phyloP scores from a whole-genome alignment of 805 yeast genomes.

The Ogataea wickerhamii region DNA sequence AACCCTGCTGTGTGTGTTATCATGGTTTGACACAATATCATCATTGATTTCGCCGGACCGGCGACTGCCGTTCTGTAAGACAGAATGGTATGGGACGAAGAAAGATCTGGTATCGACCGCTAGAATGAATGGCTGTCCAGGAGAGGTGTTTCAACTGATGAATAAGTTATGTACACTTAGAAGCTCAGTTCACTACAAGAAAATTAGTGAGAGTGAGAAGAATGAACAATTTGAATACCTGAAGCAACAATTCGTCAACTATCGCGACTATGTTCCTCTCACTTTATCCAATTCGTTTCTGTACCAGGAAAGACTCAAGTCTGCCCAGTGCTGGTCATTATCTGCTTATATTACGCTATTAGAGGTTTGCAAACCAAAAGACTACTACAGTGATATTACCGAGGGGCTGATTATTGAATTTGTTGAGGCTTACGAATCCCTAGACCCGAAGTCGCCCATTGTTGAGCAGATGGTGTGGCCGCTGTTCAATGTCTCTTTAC shows the following conservation, averaged over 20 bases:
- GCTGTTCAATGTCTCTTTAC: slow-evolving; percentile 46
- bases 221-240: slow-evolving; percentile 26
- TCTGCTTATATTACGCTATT: slow-evolving; percentile 33
- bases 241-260: slow-evolving; percentile 36
- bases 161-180: slow-evolving; percentile 41
- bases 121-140: slow-evolving; percentile 59
- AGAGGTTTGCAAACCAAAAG: slow-evolving; percentile 17
- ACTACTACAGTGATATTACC: slow-evolving; percentile 26
- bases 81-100: slow-evolving; percentile 50
- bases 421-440: slow-evolving; percentile 41
- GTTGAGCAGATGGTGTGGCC: slow-evolving; percentile 68
- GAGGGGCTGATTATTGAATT: slow-evolving; percentile 41
- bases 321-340: slow-evolving; percentile 58
- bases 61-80: slow-evolving; percentile 49
- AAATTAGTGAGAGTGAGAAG: slow-evolving; percentile 3
- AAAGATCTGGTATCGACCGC: slow-evolving; percentile 44
- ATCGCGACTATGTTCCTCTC: slow-evolving; percentile 44
- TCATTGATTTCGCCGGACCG: slow-evolving; percentile 57
- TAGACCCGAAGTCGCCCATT: slow-evolving; percentile 44
- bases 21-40: slow-evolving; percentile 59
- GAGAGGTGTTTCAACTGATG: slow-evolving; percentile 49
- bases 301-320: slow-evolving; percentile 41
- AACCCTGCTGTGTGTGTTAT: slow-evolving; percentile 45
- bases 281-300: slow-evolving; percentile 25
- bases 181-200: slow-evolving; percentile 7